Conservation (phyloP, 2,329 filamentous ascomycete genomes). For the Aplosporella prunicola region DNA sequence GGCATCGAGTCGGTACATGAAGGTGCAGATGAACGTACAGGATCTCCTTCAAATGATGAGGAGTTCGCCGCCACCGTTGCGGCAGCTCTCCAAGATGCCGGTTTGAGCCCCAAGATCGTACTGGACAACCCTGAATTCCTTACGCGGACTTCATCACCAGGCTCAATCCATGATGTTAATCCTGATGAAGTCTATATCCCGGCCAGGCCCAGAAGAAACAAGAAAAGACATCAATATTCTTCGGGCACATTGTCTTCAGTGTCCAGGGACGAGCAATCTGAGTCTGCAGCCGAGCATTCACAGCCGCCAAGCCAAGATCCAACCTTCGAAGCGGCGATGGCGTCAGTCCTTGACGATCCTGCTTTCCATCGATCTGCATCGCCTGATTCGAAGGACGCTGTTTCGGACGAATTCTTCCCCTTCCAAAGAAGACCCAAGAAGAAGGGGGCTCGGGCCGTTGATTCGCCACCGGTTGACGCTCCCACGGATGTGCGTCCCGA, state of each 20-base stretch:
- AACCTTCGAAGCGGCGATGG: slow-evolving; percentile 26
- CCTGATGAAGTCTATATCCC: slow-evolving; percentile 13
- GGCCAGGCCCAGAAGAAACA: slow-evolving; percentile 18
- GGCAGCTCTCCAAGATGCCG: slow-evolving; percentile 36
- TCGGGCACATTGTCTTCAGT: too few species aligned
- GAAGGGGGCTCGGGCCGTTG: slow-evolving; percentile 20
- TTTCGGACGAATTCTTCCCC: slow-evolving; percentile 19
- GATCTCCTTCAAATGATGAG: slow-evolving; percentile 27
- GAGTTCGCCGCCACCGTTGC: slow-evolving; percentile 41
- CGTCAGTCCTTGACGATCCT: slow-evolving; percentile 29
- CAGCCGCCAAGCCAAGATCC: background rate
- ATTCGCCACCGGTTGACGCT: slow-evolving; percentile 26
- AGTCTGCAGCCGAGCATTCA: too few species aligned
- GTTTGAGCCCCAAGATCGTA: slow-evolving; percentile 37
- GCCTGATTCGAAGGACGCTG: slow-evolving; percentile 13
- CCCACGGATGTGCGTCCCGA: slow-evolving; percentile 14
- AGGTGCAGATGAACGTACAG: slow-evolving; percentile 10
- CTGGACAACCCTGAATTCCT: slow-evolving; percentile 32
- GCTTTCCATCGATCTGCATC: slow-evolving; percentile 17
- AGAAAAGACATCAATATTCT: too few species aligned
- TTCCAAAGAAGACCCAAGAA: slow-evolving; percentile 20
- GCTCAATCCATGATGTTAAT: slow-evolving; percentile 19
- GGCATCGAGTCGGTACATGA: background rate
- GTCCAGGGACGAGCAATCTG: slow-evolving; percentile 18
- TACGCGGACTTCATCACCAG: slow-evolving; percentile 22